Base-by-base conservation (phyloP, 2,329 filamentous ascomycete genomes). In the Lecanosticta acicola region DNA sequence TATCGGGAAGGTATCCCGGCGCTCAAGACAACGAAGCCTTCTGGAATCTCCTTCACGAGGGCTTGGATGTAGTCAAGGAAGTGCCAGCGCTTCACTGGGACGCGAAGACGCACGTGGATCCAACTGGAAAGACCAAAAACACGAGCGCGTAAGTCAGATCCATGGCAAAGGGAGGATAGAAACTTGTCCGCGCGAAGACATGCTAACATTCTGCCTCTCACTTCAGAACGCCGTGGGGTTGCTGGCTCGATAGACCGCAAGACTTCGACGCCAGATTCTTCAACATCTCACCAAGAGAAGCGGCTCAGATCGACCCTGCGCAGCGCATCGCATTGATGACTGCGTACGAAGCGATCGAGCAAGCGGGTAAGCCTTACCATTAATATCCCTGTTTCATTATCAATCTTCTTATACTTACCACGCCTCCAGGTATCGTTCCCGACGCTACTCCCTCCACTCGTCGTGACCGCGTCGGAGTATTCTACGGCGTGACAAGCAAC, bases 191-290 rank as follows among this genome's bases (percentile, higher is more conserved):
- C n/a, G n/a, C n/a, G n/a, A n/a, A n/a, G n/a, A n/a, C n/a, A n/a
- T n/a, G n/a, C n/a, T n/a, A n/a, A n/a, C n/a, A n/a, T n/a, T n/a
- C n/a, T n/a, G n/a, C n/a, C n/a, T n/a, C n/a, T n/a, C n/a, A n/a
- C n/a, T n/a, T 43, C 29, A 39, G 32, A 1, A 61, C 57, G 0
- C 56, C 46, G 4, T 66, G 59, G 39, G 68, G 69, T 2, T 66
- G 61, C 41, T 71, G 64, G 41, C 55, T 71, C 9, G 57, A 68
- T 14, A 39, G 61, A 3, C 62, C 69, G 1, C 68, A 61, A 0
- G 33, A 59, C 1, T 72, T 72, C 46, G 69, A 72, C 49, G 47
- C 62, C 2, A 52, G 52, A 1, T 68, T 70, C 44, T 71, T 71
- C 54, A 65, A 67, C 39, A 69, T 71, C 56, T 61, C 59, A 4